phyloP scores from a whole-genome alignment of 2,329 filamentous ascomycete species.

The Phaeosphaeria sp. region DNA sequence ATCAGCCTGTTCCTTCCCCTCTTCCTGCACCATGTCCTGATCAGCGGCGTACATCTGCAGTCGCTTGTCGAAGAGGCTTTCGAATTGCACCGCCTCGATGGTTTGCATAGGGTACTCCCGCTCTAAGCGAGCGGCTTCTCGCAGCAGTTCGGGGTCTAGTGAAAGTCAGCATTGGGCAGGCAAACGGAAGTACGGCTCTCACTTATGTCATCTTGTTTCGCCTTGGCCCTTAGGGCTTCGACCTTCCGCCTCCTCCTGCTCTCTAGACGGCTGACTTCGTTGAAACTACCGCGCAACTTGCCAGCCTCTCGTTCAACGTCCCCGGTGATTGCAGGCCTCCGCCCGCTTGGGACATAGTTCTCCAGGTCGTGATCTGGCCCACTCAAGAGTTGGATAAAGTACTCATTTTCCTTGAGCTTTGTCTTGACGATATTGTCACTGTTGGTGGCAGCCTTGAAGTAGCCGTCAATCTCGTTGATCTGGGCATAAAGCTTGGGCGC shows the following conservation, averaged over 20 bases:
- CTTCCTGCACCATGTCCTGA: constrained; percentile 71
- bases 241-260: constrained; percentile 79
- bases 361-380: constrained; percentile 82
- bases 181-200: constrained; percentile 32
- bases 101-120: constrained; percentile 83
- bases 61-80: constrained; percentile 84
- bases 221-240: constrained; percentile 78
- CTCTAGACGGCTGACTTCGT: constrained; percentile 84
- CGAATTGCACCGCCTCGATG: constrained; percentile 88
- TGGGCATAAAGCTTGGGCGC: constrained; percentile 76
- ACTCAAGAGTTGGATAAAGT: constrained; percentile 75
- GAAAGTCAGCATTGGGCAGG: constrained; percentile 30
- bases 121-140: constrained; percentile 84
- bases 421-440: constrained; percentile 75
- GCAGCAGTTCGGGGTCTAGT: constrained; percentile 74
- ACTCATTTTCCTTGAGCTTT: constrained; percentile 79
- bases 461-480: constrained; percentile 81
- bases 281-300: constrained; percentile 78
- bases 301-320: constrained; percentile 80
- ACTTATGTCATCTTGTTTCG: constrained; percentile 86
- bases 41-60: constrained; percentile 84
- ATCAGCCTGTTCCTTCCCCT: constrained; percentile 77
- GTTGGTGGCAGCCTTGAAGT: constrained; percentile 74
- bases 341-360: constrained; percentile 86
- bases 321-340: constrained; percentile 78